A percentile compares a stretch with the other conserved stretches of the same genome.
Evolutionary conservation across 2,329 filamentous ascomycete genomes (phyloP).

Genomic region (Aspergillaceae sp.): DNA sequence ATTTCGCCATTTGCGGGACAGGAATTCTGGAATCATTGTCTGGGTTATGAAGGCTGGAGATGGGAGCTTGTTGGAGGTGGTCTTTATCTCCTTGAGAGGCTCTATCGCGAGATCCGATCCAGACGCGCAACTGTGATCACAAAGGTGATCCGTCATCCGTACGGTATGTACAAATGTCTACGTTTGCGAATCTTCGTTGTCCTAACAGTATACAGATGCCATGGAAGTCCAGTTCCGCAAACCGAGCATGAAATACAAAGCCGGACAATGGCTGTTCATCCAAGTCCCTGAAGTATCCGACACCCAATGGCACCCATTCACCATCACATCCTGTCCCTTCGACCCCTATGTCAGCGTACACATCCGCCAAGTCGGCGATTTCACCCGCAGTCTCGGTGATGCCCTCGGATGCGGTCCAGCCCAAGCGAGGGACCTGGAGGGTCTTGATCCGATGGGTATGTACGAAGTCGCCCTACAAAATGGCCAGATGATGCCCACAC

Average conservation of each 20-base stretch:
- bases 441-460: constrained; percentile 87
- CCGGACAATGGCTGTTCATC: constrained; percentile 95
- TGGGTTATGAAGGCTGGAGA: constrained; percentile 93
- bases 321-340: constrained; percentile 94
- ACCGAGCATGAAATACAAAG: constrained; percentile 95
- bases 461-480: constrained; percentile 95
- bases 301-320: constrained; percentile 97
- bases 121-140: constrained; percentile 80
- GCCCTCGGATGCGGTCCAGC: constrained; percentile 84
- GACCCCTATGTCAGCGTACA: constrained; percentile 93
- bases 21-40: constrained; percentile 81
- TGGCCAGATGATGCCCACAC: constrained; percentile 79
- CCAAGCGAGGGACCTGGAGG: constrained; percentile 82
- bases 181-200: not conserved
- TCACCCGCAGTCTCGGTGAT: constrained; percentile 86
- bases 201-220: constrained; percentile 52
- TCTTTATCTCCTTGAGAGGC: constrained; percentile 76
- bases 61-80: constrained; percentile 87
- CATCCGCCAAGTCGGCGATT: constrained; percentile 93
- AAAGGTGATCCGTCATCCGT: constrained; percentile 90
- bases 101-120: constrained; percentile 84
- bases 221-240: constrained; percentile 97
- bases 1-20: constrained; percentile 78
- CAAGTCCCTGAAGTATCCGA: constrained; percentile 82
- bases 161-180: constrained; percentile 50